Base-by-base conservation (phyloP, 2,329 filamentous ascomycete species). In the Ascochyta rabiei region DNA sequence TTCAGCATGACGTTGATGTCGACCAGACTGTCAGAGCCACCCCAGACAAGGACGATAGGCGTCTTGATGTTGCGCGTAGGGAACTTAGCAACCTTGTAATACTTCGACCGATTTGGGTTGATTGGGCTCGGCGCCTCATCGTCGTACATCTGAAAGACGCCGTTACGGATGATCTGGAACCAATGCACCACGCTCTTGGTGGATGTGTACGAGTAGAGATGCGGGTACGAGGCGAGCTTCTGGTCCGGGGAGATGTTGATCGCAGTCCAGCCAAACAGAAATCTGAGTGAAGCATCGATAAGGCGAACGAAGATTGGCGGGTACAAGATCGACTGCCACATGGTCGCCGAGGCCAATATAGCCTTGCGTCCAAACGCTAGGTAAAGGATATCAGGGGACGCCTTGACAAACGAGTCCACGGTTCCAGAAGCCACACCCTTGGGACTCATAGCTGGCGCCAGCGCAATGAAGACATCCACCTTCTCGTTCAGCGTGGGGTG, bases 111-210 rank as follows among this genome's bases (percentile, higher is more conserved):
- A 4, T 86, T 86, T 19, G 84, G 85, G 48, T 86, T 86, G 56
- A 96, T 80, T 0, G 89, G 89, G 24, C 88, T 88, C 53, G 92
- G 89, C 0, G 95, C 84, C 67, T 98, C 93, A 71, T 99, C 95
- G 71, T 99, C 95, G 75, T 93, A 98, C 90, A 99, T 97, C 75
- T 99, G 95, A 75, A 99, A 98, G 23, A 87, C 92, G 67, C 91
- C 90, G 68, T 93, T 97, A 61, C 95, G 89, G 67, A 99, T 99
- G 71, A 99, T 97, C 73, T 99, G 95, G 74, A 99, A 99, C 95
- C 95, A 99, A 73, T 99, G 95, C 0, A 99, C 95, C 8, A 99
- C 92, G 18, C 89, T 93, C 77, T 99, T 99, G 53, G 92, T 96
- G 73, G 91, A 96, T 0, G 93, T 97, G 74, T 93, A 98, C 0